phyloP scores from a whole-genome alignment of 1,139 yeast genomes.

The Suhomyces atakaporum region DNA sequence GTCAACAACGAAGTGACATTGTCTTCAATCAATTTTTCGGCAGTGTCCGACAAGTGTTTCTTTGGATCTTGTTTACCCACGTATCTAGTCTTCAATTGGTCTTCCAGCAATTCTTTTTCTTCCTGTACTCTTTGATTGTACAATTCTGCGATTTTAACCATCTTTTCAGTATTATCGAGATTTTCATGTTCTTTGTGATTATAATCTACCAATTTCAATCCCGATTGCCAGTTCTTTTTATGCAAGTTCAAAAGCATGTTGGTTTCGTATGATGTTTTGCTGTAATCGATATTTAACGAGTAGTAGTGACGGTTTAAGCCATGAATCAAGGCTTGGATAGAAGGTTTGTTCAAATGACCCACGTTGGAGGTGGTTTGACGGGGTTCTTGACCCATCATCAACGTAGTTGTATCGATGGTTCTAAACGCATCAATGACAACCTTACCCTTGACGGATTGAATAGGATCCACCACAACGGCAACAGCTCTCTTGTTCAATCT shows the following conservation, averaged over 20 bases:
- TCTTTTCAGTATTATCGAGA: constrained; percentile 67
- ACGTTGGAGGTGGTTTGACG: constrained; percentile 96
- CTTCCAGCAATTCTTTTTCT: constrained; percentile 85
- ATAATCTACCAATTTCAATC: constrained; percentile 78
- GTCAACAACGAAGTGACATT: constrained; percentile 86
- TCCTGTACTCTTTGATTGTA: constrained; percentile 91
- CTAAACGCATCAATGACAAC: constrained; percentile 99
- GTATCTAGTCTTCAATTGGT: constrained; percentile 89
- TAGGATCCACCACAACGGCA: constrained; percentile 97
- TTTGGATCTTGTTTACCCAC: constrained; percentile 99
- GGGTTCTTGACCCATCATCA: constrained; percentile 97
- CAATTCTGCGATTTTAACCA: constrained; percentile 89
- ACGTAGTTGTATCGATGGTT: constrained; percentile 81
- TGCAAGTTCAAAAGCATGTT: constrained; percentile 93
- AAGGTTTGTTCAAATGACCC: constrained; percentile 95
- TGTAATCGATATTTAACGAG: constrained; percentile 91
- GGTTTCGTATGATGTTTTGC: constrained; percentile 89
- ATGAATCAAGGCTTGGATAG: constrained; percentile 94
- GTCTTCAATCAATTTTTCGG: constrained; percentile 82
- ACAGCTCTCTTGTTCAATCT: constrained; percentile 94
- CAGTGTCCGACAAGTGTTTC: constrained; percentile 91
- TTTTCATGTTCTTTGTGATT: constrained; percentile 77
- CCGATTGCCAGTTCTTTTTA: constrained; percentile 95
- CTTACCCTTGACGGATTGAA: constrained; percentile 97
- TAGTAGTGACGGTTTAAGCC: constrained; percentile 97